Percentiles rank a stretch among this genome's conserved stretches.
Evolutionary conservation across 805 yeast genomes (phyloP).

Genomic region (Lachancea nothofagi): DNA sequence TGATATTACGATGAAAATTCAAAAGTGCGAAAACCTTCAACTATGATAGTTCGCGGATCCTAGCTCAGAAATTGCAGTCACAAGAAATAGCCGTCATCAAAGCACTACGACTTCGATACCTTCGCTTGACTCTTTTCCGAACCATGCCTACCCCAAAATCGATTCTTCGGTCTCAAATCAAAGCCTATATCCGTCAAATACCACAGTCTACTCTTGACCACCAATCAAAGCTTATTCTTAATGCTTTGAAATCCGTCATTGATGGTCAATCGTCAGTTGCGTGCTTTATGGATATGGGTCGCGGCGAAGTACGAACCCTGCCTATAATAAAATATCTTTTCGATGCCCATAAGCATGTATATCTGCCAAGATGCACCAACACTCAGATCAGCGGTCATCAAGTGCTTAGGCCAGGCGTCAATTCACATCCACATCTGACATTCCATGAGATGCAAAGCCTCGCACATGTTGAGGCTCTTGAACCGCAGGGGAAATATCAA

Average conservation of each 20-base stretch:
- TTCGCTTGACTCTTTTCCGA: too few relatives aligned
- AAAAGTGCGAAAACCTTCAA: too few relatives aligned
- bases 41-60: too few relatives aligned
- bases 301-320: constrained; percentile 60
- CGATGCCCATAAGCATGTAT: constrained; percentile 44
- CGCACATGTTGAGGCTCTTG: constrained; percentile 40
- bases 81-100: too few relatives aligned
- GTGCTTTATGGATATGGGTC: constrained; percentile 71
- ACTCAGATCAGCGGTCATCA: constrained; percentile 29
- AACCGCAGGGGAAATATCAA: constrained; percentile 63
- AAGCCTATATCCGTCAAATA: constrained; percentile 14
- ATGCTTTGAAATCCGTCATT: constrained; percentile 15
- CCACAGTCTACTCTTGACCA: constrained; percentile 16
- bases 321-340: constrained; percentile 50
- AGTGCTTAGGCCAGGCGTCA: constrained; percentile 16
- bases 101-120: too few relatives aligned
- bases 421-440: constrained; percentile 39
- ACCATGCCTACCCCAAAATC: constrained; percentile 16
- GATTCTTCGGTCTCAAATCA: constrained; percentile 21
- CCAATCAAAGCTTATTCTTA: constrained; percentile 27
- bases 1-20: too few relatives aligned
- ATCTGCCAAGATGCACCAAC: constrained; percentile 49
- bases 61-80: too few relatives aligned
- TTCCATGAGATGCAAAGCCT: constrained; percentile 48
- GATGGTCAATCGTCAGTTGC: constrained; percentile 40